Evolutionary conservation across 2,329 filamentous ascomycete species (phyloP).

Genomic region (Ophiosphaerella korrae): DNA sequence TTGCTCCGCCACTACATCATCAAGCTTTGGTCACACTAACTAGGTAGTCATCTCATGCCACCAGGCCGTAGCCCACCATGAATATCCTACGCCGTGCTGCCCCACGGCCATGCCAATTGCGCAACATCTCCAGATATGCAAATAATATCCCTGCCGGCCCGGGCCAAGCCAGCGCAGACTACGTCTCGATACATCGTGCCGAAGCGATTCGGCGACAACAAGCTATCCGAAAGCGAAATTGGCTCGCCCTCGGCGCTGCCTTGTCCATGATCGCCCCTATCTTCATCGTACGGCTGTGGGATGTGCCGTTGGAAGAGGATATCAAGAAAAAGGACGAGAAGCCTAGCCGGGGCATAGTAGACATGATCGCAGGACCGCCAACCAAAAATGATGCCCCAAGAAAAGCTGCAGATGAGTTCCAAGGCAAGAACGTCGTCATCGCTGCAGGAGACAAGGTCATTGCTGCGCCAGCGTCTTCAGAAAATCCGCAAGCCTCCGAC

Average conservation of each 20-base stretch:
- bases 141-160: conserved; percentile 1
- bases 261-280: conserved; percentile 47
- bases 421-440: conserved; percentile 62
- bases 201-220: conserved; percentile 37
- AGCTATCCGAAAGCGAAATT: conserved; percentile 35
- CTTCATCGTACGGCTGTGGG: conserved; percentile 40
- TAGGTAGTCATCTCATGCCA: conserved; percentile 4
- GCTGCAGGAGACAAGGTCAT: conserved; percentile 67
- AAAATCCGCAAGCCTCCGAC: conserved; percentile 38
- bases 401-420: conserved; percentile 49
- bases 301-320: conserved; percentile 30
- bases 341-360: conserved; percentile 28
- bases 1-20: conserved; percentile 29
- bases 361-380: conserved; percentile 30
- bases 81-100: conserved; percentile 35
- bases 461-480: conserved; percentile 45
- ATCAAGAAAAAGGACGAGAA: conserved; percentile 21
- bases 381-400: conserved; percentile 37
- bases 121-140: conserved; percentile 23
- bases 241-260: conserved; percentile 41
- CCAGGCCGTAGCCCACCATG: conserved; percentile 29
- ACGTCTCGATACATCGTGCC: conserved; percentile 42
- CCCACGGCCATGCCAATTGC: conserved; percentile 31
- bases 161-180: conserved; percentile 26
- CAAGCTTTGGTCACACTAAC: conserved; percentile 8